Evolutionary conservation across 1,139 yeast species (phyloP).

Genomic region (Lodderomyces elongisporus): DNA sequence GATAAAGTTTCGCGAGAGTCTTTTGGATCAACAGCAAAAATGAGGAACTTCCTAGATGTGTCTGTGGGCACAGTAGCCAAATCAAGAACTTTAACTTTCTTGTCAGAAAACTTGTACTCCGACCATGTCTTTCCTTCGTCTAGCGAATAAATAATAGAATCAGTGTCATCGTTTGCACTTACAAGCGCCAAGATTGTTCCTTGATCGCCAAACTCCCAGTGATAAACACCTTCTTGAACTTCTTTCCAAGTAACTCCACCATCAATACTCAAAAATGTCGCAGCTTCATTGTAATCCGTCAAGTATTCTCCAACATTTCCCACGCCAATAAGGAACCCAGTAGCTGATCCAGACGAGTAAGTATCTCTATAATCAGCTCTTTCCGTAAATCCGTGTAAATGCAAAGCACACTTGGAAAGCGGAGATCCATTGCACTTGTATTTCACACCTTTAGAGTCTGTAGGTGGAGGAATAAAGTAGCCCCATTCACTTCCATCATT

Average conservation of each 20-base stretch:
- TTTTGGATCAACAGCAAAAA: conserved; percentile 20
- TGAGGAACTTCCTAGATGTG: conserved; percentile 65
- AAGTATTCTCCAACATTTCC: conserved; percentile 83
- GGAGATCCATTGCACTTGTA: conserved; percentile 51
- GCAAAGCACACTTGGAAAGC: conserved; percentile 64
- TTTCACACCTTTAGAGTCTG: conserved; percentile 57
- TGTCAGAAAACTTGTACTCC: conserved; percentile 58
- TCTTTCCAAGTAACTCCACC: conserved; percentile 92
- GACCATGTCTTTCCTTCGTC: conserved; percentile 82
- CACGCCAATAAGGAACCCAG: conserved; percentile 78
- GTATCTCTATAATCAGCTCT: conserved; percentile 80
- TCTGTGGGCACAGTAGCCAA: conserved; percentile 90
- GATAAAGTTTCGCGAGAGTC: conserved; percentile 23
- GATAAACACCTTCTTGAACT: conserved; percentile 62
- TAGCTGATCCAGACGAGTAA: conserved; percentile 81
- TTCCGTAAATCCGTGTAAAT: conserved; percentile 89
- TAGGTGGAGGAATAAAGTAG: conserved; percentile 59
- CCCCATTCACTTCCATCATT: conserved; percentile 94
- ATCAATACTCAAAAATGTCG: conserved; percentile 76
- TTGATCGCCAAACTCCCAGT: conserved; percentile 97
- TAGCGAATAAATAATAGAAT: conserved; percentile 57
- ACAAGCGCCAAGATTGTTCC: conserved; percentile 82
- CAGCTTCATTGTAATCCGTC: conserved; percentile 41
- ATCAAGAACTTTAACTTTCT: conserved; percentile 56
- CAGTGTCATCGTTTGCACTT: conserved; percentile 51